A percentile compares a stretch with the other conserved stretches of the same genome.
These are phyloP conservation scores for Corinectria fuckeliana DNA, from an alignment of 2,329 filamentous ascomycete species.

Conservation along the genomic window DNA sequence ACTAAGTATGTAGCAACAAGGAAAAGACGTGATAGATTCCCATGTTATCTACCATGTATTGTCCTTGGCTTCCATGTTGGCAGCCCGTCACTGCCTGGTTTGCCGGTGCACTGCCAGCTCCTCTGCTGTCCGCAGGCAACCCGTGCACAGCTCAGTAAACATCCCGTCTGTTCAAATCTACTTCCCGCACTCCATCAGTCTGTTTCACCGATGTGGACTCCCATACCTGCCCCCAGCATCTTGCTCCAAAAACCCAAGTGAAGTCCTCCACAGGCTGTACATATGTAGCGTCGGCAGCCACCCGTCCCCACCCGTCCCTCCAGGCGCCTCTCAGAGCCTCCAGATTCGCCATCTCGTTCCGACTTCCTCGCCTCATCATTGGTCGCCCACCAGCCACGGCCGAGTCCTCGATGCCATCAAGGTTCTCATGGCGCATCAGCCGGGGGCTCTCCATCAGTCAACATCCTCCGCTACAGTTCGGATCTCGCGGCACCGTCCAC, in stretches of 20 bases:
- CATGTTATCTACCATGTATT: too few species aligned
- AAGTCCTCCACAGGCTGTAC: slow-evolving; percentile 11
- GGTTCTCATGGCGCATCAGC: slow-evolving; percentile 32
- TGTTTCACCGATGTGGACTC: background rate
- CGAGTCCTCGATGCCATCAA: slow-evolving; percentile 32
- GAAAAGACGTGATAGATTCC: too few species aligned
- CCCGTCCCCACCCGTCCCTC: slow-evolving; percentile 1
- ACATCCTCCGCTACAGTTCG: slow-evolving; percentile 19
- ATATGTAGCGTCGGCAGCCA: slow-evolving; percentile 28
- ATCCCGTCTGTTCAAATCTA: background rate
- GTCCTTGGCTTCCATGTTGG: too few species aligned
- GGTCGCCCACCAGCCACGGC: slow-evolving; percentile 32
- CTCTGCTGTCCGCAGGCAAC: too few species aligned
- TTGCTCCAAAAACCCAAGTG: background rate
- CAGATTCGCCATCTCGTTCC: background rate
- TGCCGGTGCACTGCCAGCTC: too few species aligned
- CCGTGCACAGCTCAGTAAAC: too few species aligned
- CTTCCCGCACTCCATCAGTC: background rate
- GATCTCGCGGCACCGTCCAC: slow-evolving; percentile 32
- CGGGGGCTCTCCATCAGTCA: slow-evolving; percentile 15
- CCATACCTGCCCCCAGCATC: background rate
- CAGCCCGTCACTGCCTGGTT: too few species aligned
- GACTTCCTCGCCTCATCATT: slow-evolving; percentile 17
- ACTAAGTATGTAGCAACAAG: too few species aligned
- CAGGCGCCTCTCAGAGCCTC: slow-evolving; percentile 11